phyloP scores from a whole-genome alignment of 441 rosid genomes.

The Biscutella laevigata region DNA sequence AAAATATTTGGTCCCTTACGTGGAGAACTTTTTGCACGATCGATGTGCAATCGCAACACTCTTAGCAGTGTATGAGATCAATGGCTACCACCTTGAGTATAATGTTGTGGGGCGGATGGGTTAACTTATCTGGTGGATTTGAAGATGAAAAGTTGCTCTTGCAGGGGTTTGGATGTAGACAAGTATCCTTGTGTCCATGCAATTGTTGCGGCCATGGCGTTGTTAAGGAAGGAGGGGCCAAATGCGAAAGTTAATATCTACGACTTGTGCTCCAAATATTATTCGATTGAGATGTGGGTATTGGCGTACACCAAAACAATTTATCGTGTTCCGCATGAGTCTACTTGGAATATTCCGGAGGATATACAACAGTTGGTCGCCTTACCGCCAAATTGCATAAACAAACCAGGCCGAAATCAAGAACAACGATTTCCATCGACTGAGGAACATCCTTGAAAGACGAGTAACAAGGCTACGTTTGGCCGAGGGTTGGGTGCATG shows the following conservation, averaged over 20 bases:
- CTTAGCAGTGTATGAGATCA: background rate
- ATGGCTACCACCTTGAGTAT: background rate
- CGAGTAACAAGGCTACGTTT: background rate
- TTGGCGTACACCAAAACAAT: background rate
- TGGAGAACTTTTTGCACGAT: background rate
- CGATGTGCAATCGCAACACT: background rate
- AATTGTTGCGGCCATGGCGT: background rate
- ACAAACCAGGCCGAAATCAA: background rate
- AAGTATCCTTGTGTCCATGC: background rate
- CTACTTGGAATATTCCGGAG: background rate
- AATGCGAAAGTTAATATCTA: too few relatives aligned
- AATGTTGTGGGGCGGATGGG: background rate
- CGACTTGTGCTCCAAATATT: background rate
- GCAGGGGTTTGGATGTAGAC: background rate
- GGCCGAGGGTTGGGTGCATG: background rate
- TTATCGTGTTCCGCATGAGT: background rate
- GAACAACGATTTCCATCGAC: background rate
- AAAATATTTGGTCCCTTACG: background rate
- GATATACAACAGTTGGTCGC: background rate
- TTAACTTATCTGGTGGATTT: background rate
- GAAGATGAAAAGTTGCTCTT: background rate
- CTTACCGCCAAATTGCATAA: background rate
- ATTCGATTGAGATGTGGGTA: background rate
- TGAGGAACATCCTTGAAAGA: background rate
- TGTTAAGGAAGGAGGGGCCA: too few relatives aligned